phyloP scores from a whole-genome alignment of 2,329 filamentous ascomycete species.

The Botrytis aclada region DNA sequence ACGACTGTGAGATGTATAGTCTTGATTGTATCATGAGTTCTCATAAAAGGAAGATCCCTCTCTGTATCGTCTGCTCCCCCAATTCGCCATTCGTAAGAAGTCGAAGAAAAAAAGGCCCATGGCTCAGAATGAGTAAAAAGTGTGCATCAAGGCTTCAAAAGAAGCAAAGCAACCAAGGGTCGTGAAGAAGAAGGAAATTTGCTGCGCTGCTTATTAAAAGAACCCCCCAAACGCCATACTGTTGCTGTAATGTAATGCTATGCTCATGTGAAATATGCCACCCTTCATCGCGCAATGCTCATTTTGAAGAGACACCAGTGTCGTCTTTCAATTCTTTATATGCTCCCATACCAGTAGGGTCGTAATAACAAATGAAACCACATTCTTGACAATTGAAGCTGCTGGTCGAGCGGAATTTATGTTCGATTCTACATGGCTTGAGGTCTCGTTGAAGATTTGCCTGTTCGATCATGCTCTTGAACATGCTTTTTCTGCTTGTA shows the following conservation, averaged over 20 bases:
- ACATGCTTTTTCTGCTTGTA: constrained; percentile 19
- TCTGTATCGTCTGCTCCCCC: background rate
- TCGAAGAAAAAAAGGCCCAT: constrained; percentile 3
- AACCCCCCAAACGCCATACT: constrained; percentile 16
- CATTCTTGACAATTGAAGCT: constrained; percentile 18
- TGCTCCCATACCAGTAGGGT: constrained; percentile 18
- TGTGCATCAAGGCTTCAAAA: background rate
- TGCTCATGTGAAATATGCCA: constrained; percentile 16
- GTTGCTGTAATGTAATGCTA: constrained; percentile 16
- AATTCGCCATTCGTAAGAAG: constrained; percentile 8
- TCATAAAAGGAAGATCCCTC: constrained; percentile 7
- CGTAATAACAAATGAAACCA: constrained; percentile 20
- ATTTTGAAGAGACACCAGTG: constrained; percentile 20
- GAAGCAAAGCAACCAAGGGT: constrained; percentile 8
- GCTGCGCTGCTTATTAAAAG: constrained; percentile 5
- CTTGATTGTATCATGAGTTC: constrained; percentile 11
- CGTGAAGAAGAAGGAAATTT: constrained; percentile 5
- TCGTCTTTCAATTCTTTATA: constrained; percentile 12
- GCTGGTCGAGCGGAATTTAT: constrained; percentile 18
- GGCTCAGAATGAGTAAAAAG: constrained; percentile 5
- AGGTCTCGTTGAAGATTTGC: constrained; percentile 17
- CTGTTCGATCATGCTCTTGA: constrained; percentile 21
- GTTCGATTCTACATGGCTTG: constrained; percentile 16
- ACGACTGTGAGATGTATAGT: constrained; percentile 8
- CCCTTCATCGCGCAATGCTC: constrained; percentile 11